phyloP scores from a whole-genome alignment of 495 filamentous ascomycete genomes.

The Aspergillus steynii region DNA sequence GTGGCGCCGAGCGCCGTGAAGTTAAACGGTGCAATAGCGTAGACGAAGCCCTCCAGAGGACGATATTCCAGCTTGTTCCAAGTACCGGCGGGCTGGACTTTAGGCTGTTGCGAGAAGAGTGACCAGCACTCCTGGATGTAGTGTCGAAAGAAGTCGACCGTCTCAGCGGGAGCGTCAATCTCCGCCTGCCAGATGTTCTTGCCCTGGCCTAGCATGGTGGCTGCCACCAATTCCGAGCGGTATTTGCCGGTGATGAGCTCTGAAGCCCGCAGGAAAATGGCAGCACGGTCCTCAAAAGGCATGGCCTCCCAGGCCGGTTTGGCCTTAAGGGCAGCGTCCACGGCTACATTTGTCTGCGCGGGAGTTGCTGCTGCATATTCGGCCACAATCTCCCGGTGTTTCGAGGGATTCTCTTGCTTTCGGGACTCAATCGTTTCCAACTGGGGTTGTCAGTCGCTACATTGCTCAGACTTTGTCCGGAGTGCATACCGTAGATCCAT shows the following conservation, averaged over 20 bases:
- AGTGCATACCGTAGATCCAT: slow-evolving; percentile 25
- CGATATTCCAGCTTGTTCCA: slow-evolving; percentile 81
- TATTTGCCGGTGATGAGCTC: slow-evolving; percentile 87
- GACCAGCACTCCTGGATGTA: slow-evolving; percentile 75
- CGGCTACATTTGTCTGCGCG: slow-evolving; percentile 67
- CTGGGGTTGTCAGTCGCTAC: slow-evolving; percentile 6
- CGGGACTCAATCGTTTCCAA: slow-evolving; percentile 21
- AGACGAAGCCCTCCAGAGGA: slow-evolving; percentile 82
- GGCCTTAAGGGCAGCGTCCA: slow-evolving; percentile 76
- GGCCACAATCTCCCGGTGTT: slow-evolving; percentile 66
- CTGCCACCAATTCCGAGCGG: slow-evolving; percentile 85
- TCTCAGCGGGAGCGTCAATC: slow-evolving; percentile 88
- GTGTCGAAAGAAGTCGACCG: slow-evolving; percentile 82
- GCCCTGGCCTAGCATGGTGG: slow-evolving; percentile 91
- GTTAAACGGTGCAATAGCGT: slow-evolving; percentile 81
- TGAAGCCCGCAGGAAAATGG: slow-evolving; percentile 87
- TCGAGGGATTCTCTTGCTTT: slow-evolving; percentile 69
- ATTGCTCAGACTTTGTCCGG: neutral
- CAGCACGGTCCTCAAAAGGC: slow-evolving; percentile 83
- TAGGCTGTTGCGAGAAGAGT: slow-evolving; percentile 72
- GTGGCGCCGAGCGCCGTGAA: slow-evolving; percentile 88
- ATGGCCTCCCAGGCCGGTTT: slow-evolving; percentile 78
- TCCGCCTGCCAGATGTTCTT: slow-evolving; percentile 98
- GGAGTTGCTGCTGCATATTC: slow-evolving; percentile 70
- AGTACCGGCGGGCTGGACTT: slow-evolving; percentile 45